Percentiles rank a stretch among this genome's conserved stretches.
Conservation (phyloP, 2,329 filamentous ascomycete genomes). For the Colletotrichum sp. region DNA sequence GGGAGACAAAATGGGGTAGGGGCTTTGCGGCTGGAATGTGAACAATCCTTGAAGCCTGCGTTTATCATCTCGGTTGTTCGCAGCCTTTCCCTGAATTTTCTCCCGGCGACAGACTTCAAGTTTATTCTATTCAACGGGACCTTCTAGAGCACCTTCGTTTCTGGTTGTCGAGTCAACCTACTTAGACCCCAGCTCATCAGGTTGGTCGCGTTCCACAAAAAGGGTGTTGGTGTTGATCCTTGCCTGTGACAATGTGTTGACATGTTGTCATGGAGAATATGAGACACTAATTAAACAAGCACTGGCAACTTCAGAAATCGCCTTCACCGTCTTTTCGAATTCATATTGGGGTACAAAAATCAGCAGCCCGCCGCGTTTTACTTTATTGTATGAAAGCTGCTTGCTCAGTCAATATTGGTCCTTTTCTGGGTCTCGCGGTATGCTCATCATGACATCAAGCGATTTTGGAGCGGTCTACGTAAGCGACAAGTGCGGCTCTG, state of each 20-base stretch:
- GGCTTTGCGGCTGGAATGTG: neutral
- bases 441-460: neutral
- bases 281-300: neutral
- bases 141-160: neutral
- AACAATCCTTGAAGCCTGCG: neutral
- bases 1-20: neutral
- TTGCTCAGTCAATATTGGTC: neutral
- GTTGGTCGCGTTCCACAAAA: neutral
- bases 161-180: neutral
- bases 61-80: neutral
- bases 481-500: neutral
- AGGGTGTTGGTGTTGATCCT: neutral
- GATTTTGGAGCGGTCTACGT: neutral
- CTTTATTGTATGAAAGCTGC: neutral
- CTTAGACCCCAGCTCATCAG: neutral
- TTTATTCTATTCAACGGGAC: neutral
- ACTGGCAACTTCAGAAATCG: neutral
- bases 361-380: neutral
- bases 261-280: neutral
- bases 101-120: neutral
- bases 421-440: neutral
- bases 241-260: neutral
- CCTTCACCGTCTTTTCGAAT: neutral
- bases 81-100: neutral
- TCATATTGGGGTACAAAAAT: neutral